Evolutionary conservation across 768 basidiomycete species (phyloP), one percentile per base, ranked within the genome.

Genomic region (Amanita pseudoporphyria): DNA sequence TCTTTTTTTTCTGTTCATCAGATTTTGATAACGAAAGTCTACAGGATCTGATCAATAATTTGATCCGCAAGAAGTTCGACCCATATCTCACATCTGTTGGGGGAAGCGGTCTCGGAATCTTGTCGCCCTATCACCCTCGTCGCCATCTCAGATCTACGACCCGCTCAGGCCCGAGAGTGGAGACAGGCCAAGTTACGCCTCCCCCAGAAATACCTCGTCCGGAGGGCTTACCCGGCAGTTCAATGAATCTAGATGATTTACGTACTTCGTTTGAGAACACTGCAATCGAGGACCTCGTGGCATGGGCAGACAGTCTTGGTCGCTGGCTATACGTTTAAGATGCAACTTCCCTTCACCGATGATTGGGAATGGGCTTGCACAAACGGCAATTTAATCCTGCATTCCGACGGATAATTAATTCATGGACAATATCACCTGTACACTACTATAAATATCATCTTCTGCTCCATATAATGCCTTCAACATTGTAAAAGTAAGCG

Each of bases 71-170:
- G 46, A 78, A 77, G 51, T 96, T 84, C 71, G 74, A 79, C 54
- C 84, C 90, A 22, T 93, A 98, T 73, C 71, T 90, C 57, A 94
- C 95, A 31, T 79, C 87, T 49, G 89, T 99, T 44, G 96, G 96
- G 13, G 96, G 96, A 49, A 84, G 82, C 56, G 95, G 95, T 9
- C 76, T 95, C 14, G 95, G 95, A 53, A 77, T 99, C 56, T 72
- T 91, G 58, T 81, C 83, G 3, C 81, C 78, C 19, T 75, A 77
- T 56, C 60, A 64, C 24, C 68, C 70, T 52, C 72, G 76, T 58
- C 66, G 67, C 35, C 64, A 64, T 53, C 64, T 54, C 52, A 60
- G 59, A 61, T 62, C 61, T 59, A 53, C 57, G 39, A 41, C 55
- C 52, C 47, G 31, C 22, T 54, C 48, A 39, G 50, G 54, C 32